phyloP scores from a whole-genome alignment of 805 yeast genomes.

The Wickerhamiella occidentalis region DNA sequence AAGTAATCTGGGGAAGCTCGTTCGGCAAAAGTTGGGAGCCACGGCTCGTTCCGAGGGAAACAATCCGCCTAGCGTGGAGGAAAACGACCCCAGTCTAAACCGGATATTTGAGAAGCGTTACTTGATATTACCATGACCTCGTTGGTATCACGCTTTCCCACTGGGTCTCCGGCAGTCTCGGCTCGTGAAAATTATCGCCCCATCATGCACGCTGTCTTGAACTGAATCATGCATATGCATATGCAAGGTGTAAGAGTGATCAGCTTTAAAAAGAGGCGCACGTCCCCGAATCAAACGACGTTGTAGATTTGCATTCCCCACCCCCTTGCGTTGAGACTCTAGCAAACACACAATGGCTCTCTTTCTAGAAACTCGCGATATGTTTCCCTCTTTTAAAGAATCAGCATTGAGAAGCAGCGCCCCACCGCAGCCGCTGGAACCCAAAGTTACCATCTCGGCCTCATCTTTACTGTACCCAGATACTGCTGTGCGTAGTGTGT shows the following conservation, averaged over 20 bases:
- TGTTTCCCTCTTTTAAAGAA: constrained; percentile 9
- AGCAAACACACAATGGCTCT: constrained; percentile 2
- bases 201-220: not conserved
- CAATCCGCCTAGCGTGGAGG: no score
- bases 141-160: no score
- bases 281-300: not conserved
- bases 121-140: no score
- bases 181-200: constrained; percentile 6
- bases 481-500: constrained; percentile 29
- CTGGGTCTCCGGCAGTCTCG: not conserved
- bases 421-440: constrained; percentile 4
- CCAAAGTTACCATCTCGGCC: constrained; percentile 1
- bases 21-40: not conserved
- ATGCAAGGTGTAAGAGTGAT: constrained; percentile 1
- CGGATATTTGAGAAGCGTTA: no score
- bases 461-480: constrained; percentile 28
- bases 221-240: constrained; percentile 9
- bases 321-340: no score
- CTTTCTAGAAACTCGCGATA: constrained; percentile 4
- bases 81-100: no score
- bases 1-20: constrained; percentile 9
- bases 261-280: not conserved
- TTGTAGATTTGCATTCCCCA: not conserved
- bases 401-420: constrained; percentile 11
- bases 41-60: not conserved